Evolutionary conservation across 2,329 filamentous ascomycete genomes (phyloP).

Genomic region (Apiospora kogelbergensis): DNA sequence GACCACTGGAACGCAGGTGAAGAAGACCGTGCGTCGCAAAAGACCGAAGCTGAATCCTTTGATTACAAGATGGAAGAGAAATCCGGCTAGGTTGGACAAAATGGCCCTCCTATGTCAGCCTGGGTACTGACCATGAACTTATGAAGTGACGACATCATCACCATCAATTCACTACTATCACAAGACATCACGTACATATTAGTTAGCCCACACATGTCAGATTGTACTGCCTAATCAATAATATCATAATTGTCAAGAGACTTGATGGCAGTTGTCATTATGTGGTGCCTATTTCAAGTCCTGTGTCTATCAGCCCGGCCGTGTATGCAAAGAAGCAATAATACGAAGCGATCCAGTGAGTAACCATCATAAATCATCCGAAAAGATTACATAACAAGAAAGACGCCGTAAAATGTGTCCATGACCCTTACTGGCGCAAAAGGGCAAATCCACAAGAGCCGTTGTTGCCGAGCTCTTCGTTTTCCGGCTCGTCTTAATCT

Average conservation of each 20-base stretch:
- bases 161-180: background rate
- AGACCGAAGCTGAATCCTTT: background rate
- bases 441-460: background rate
- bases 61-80: background rate
- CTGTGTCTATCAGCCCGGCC: background rate
- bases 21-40: background rate
- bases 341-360: background rate
- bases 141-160: background rate
- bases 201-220: background rate
- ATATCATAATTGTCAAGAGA: background rate
- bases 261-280: background rate
- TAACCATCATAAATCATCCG: background rate
- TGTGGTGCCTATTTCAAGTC: background rate
- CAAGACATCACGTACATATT: background rate
- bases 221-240: background rate
- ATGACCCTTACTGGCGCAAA: background rate
- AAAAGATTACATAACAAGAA: background rate
- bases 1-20: background rate
- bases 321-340: background rate
- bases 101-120: background rate
- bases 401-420: background rate
- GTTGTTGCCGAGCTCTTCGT: no score
- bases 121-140: background rate
- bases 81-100: background rate
- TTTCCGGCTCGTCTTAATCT: background rate